Evolutionary conservation across 345 rosid genomes (phyloP).

Genomic region (Jatropha curcas): DNA sequence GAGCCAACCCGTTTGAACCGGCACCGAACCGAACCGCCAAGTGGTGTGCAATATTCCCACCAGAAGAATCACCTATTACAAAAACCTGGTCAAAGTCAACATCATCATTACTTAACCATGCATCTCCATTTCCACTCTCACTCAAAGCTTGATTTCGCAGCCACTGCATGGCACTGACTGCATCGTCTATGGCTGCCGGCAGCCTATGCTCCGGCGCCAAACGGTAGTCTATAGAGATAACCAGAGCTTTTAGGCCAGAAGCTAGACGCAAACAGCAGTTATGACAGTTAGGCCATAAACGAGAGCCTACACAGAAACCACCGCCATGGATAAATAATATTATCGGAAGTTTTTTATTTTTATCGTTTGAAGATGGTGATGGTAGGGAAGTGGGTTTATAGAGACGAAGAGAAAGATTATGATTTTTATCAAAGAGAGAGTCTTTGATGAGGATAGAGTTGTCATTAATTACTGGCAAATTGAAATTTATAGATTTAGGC

Average conservation of each 20-base stretch:
- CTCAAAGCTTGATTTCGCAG: slow-evolving; percentile 46
- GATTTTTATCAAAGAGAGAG: slow-evolving; percentile 42
- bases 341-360: slow-evolving; percentile 14
- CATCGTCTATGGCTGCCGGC: slow-evolving; percentile 78
- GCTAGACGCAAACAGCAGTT: slow-evolving; percentile 67
- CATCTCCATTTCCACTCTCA: slow-evolving; percentile 27
- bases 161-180: slow-evolving; percentile 45
- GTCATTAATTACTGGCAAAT: slow-evolving; percentile 33
- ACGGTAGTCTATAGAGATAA: slow-evolving; percentile 69
- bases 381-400: slow-evolving; percentile 38
- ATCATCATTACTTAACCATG: slow-evolving; percentile 37
- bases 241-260: slow-evolving; percentile 54
- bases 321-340: slow-evolving; percentile 68
- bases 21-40: slow-evolving; percentile 56
- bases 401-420: slow-evolving; percentile 65
- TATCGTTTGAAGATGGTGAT: neutral
- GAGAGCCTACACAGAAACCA: slow-evolving; percentile 81
- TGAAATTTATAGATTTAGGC: slow-evolving; percentile 33
- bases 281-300: slow-evolving; percentile 71
- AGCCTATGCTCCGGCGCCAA: slow-evolving; percentile 82
- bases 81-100: slow-evolving; percentile 64
- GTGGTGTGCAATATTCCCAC: slow-evolving; percentile 88
- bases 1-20: slow-evolving; percentile 42
- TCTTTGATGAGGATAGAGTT: slow-evolving; percentile 54
- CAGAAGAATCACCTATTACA: slow-evolving; percentile 82